Evolutionary conservation across 441 rosid genomes (phyloP).

Genomic region (Gossypium gossypioides): DNA sequence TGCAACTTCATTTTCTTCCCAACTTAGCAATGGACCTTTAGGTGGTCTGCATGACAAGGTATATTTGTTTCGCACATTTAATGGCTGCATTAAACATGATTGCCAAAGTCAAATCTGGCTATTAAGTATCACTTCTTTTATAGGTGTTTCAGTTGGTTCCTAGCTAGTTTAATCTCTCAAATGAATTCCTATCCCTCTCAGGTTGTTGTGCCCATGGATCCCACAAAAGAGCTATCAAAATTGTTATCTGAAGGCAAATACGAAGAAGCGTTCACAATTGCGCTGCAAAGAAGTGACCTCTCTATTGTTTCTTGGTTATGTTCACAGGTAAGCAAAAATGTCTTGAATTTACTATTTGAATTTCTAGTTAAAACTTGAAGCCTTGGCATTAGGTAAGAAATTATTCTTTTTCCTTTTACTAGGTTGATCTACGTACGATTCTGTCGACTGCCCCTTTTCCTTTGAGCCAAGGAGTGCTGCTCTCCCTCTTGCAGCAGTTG

Average conservation of each 20-base stretch:
- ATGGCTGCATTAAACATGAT: background rate
- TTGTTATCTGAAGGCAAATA: slow-evolving; percentile 44
- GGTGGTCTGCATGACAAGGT: slow-evolving; percentile 46
- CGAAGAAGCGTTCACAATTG: slow-evolving; percentile 51
- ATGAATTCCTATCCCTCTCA: slow-evolving; percentile 16
- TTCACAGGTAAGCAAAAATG: slow-evolving; percentile 15
- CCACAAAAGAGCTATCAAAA: slow-evolving; percentile 42
- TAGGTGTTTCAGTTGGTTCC: slow-evolving; percentile 1
- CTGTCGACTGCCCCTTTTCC: slow-evolving; percentile 36
- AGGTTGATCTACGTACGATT: slow-evolving; percentile 48
- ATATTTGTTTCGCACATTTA: background rate
- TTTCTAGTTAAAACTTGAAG: background rate
- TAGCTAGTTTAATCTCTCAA: slow-evolving; percentile 1
- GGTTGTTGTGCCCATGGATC: slow-evolving; percentile 48
- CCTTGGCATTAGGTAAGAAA: background rate
- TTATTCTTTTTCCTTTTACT: background rate
- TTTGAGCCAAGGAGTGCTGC: slow-evolving; percentile 60
- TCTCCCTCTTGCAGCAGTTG: slow-evolving; percentile 56
- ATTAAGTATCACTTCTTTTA: background rate
- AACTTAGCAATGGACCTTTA: slow-evolving; percentile 43
- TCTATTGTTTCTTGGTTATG: slow-evolving; percentile 58
- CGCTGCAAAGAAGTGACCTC: slow-evolving; percentile 51
- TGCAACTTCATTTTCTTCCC: slow-evolving; percentile 32
- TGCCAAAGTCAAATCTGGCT: background rate
- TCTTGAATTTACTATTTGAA: background rate